Percentiles rank a stretch among this genome's conserved stretches.
These are phyloP conservation scores for Bocquillonia castaneifolia DNA, from an alignment of 441 rosid species.

Conservation along the genomic window DNA sequence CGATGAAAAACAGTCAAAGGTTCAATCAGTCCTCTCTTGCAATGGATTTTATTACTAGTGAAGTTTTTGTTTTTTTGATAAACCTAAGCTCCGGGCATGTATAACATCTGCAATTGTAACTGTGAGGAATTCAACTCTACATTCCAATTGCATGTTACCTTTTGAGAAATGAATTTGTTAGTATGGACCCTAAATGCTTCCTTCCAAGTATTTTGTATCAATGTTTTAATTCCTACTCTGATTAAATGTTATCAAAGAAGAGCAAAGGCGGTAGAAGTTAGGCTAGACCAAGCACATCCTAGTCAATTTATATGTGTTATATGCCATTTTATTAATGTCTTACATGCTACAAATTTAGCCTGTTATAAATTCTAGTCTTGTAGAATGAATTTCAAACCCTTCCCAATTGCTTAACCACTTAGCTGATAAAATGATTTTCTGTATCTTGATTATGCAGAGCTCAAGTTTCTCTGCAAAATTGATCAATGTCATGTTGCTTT, in stretches of 20 bases:
- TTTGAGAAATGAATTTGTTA: background rate
- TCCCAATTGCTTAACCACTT: too few species aligned
- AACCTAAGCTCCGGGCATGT: background rate
- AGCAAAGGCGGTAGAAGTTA: background rate
- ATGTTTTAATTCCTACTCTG: background rate
- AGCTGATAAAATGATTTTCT: too few species aligned
- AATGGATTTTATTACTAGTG: background rate
- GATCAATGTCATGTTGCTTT: background rate
- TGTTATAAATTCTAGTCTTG: too few species aligned
- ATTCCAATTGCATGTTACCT: background rate
- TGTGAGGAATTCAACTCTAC: background rate
- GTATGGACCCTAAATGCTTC: background rate
- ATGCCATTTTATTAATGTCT: background rate
- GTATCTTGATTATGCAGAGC: too few species aligned
- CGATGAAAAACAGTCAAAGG: constrained; percentile 73
- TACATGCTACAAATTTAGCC: too few species aligned
- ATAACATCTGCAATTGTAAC: background rate
- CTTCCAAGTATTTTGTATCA: background rate
- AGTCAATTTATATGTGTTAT: background rate
- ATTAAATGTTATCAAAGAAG: background rate
- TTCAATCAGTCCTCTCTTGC: constrained; percentile 18
- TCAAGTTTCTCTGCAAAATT: background rate
- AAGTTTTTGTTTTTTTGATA: background rate
- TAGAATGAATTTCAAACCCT: too few species aligned
- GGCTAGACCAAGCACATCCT: background rate